Evolutionary conservation across 2,329 filamentous ascomycete species (phyloP).

Genomic region (Monilinia fructicola): DNA sequence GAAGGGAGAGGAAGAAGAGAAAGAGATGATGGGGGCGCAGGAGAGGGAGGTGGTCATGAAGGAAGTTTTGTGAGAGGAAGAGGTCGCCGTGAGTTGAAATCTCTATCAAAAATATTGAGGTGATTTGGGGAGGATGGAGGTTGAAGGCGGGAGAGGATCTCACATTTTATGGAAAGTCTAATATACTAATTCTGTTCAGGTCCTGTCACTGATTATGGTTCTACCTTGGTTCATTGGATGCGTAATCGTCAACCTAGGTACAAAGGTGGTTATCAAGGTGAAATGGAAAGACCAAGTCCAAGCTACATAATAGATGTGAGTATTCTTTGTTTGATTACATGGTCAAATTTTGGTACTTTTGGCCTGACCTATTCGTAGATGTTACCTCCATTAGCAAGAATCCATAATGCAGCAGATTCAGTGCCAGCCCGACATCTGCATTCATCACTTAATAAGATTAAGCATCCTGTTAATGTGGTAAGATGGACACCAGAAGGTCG

Average conservation of each 20-base stretch:
- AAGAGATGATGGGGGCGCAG: conserved; percentile 19
- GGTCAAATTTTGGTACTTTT: background rate
- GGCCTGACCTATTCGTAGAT: conserved; percentile 56
- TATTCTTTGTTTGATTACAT: conserved; percentile 27
- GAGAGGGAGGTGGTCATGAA: conserved; percentile 24
- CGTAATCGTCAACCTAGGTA: conserved; percentile 76
- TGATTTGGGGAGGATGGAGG: no score
- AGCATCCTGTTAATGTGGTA: conserved; percentile 95
- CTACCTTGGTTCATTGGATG: conserved; percentile 89
- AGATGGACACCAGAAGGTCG: conserved; percentile 97
- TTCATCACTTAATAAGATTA: conserved; percentile 97
- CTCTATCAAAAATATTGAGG: background rate
- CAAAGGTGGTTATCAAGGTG: conserved; percentile 67
- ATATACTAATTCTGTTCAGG: conserved; percentile 50
- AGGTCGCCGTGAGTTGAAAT: conserved; percentile 39
- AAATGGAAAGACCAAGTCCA: conserved; percentile 78
- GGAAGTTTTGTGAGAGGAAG: conserved; percentile 28
- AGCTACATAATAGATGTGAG: conserved; percentile 89
- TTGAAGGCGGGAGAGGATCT: no score
- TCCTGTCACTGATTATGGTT: conserved; percentile 89
- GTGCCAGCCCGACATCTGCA: conserved; percentile 95
- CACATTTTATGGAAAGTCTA: background rate
- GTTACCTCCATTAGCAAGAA: conserved; percentile 76
- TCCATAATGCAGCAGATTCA: conserved; percentile 74
- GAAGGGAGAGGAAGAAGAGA: conserved; percentile 24